Percentiles rank a stretch among this genome's conserved stretches.
Conservation (phyloP, 2,329 filamentous ascomycete species). For the Apiospora saccharicola region DNA sequence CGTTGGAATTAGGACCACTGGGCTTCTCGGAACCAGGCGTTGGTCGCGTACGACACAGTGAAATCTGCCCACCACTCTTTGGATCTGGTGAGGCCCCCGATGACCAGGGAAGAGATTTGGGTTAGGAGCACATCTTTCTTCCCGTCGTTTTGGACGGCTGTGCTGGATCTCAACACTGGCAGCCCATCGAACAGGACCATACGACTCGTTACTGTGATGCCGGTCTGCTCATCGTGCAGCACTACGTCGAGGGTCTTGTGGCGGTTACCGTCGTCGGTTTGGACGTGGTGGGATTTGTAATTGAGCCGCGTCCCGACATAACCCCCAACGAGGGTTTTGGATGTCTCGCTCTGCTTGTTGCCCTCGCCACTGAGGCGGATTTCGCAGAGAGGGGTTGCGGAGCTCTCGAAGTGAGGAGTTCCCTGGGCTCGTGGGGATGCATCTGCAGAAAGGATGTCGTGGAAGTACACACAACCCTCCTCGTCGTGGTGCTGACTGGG, state of each 20-base stretch:
- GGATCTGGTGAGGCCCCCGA: neutral
- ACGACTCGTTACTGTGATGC: neutral
- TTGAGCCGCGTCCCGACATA: neutral
- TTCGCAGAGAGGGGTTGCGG: neutral
- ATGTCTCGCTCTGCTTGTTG: neutral
- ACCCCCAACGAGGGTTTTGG: neutral
- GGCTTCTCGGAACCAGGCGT: constrained; percentile 7
- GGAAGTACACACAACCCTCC: neutral
- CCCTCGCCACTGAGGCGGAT: neutral
- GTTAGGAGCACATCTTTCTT: neutral
- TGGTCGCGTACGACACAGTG: neutral
- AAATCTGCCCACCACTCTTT: neutral
- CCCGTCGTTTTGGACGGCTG: neutral
- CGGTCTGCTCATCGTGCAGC: neutral
- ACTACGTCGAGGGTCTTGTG: neutral
- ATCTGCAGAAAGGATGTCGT: neutral
- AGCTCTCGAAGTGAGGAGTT: neutral
- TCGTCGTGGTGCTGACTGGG: neutral
- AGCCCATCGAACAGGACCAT: neutral
- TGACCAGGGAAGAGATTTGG: neutral
- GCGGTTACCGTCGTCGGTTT: neutral
- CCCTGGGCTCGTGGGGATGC: neutral
- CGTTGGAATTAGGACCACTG: neutral
- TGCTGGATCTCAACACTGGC: neutral
- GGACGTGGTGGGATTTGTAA: neutral